Evolutionary conservation across 2,329 filamentous ascomycete genomes (phyloP), one percentile per base, ranked within the genome.

Genomic region (Raffaelea ambrosiae): DNA sequence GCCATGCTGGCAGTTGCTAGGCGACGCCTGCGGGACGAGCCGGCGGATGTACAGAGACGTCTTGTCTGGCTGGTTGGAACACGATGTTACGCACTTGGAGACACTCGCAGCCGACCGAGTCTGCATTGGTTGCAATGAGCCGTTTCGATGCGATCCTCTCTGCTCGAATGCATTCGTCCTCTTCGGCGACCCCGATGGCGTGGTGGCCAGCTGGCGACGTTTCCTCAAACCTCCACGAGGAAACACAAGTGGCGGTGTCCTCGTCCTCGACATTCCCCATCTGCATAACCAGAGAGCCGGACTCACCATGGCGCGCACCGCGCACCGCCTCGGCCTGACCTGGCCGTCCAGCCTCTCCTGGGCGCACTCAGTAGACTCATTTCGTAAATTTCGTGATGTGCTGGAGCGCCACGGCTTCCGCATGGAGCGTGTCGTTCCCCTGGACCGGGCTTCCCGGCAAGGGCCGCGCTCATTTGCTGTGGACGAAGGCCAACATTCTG

Each of bases 141-240:
- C 53, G 42, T 9, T 66, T 65, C 31, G 61, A 66, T 35, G 48
- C 56, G 14, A 53, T 64, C 26, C 26, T 2, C 26, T 2, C n/a
- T 66, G 62, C 53, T 64, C 57, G 14, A 63, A 53, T 48, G 62
- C 61, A 2, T 63, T 66, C 41, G 59, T 64, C 8, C 57, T 66
- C 4, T 55, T 66, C 13, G 50, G 56, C 19, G 42, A 60, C 3
- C 59, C 61, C 1, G 53, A 54, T 1, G 35, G 43, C 3, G 59
- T 60, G 9, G 50, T 65, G 13, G 47, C 46, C 4, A 53, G 58
- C 29, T 66, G 63, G 64, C 53, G 44, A 13, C 7, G 13, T 7
- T 29, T 29, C 26, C 13, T 29, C 7, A 29, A 29, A 13, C 26
- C 26, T 29, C 26, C 13, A 29, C 26, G 26, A 13, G 26, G 26